Evolutionary conservation across 257 asterid genomes (phyloP).

Genomic region (Rauvolfia tetraphylla): DNA sequence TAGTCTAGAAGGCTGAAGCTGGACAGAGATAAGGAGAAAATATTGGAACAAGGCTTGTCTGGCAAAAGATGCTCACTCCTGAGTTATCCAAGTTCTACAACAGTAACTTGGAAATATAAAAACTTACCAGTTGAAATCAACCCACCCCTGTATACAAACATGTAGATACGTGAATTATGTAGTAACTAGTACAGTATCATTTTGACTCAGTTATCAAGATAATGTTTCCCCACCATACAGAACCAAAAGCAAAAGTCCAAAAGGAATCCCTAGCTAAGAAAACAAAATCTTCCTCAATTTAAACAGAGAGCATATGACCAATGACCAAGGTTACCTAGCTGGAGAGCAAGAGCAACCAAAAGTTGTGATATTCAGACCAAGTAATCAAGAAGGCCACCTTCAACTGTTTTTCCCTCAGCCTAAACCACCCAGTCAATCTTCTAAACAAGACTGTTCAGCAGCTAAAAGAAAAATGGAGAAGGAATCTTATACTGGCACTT

Average conservation of each 20-base stretch:
- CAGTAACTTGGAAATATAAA: background rate
- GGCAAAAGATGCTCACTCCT: background rate
- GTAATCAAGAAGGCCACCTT: too few relatives aligned
- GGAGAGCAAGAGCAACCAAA: too few relatives aligned
- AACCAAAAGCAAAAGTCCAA: background rate
- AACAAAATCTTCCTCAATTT: background rate
- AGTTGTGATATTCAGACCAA: too few relatives aligned
- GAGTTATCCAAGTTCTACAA: background rate
- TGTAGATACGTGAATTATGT: background rate
- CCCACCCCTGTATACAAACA: conserved; percentile 9
- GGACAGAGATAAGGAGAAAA: background rate
- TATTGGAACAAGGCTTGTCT: background rate
- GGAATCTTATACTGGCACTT: background rate
- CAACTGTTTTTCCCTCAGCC: background rate
- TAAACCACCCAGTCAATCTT: background rate
- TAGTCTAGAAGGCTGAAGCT: conserved; percentile 16
- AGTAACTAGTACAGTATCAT: background rate
- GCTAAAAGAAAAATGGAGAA: background rate
- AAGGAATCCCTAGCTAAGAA: too few relatives aligned
- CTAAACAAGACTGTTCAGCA: background rate
- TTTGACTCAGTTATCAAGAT: background rate
- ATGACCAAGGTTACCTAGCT: too few relatives aligned
- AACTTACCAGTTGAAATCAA: conserved; percentile 6
- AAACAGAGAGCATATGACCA: too few relatives aligned
- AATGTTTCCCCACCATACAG: background rate